Percentiles rank a stretch among this genome's conserved stretches.
These are phyloP conservation scores for Eucalyptus erythrocorys DNA, from an alignment of 345 rosid species.

Conservation along the genomic window DNA sequence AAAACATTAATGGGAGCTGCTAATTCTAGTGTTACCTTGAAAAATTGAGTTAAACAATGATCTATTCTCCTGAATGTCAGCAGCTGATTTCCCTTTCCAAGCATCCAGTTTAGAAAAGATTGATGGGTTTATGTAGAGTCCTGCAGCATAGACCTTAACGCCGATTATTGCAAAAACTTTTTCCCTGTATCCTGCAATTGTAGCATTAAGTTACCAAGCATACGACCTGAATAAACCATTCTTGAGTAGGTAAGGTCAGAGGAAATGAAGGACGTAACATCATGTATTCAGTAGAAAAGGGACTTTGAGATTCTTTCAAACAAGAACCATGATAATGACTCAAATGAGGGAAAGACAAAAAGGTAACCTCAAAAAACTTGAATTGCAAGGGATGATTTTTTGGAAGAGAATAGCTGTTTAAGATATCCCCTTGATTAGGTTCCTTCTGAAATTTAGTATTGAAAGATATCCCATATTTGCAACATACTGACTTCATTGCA, in stretches of 20 bases:
- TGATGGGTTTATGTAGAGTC: slow-evolving; percentile 42
- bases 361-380: not conserved
- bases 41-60: slow-evolving; percentile 42
- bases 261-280: not conserved
- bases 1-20: not conserved
- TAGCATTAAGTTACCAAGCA: not conserved
- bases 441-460: not conserved
- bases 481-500: not conserved
- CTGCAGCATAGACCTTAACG: slow-evolving; percentile 86
- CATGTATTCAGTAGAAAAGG: not conserved
- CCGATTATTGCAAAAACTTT: slow-evolving; percentile 78
- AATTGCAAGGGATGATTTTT: not conserved
- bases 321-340: not conserved
- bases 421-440: not conserved
- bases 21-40: slow-evolving; percentile 26
- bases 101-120: slow-evolving; percentile 22
- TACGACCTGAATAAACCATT: not conserved
- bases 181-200: slow-evolving; percentile 69
- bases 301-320: not conserved
- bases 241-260: not conserved
- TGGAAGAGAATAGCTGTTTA: not conserved
- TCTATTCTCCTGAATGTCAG: slow-evolving; percentile 40
- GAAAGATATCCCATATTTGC: not conserved
- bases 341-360: not conserved
- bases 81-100: slow-evolving; percentile 46